Percentiles rank a stretch among this genome's conserved stretches.
phyloP scores from a whole-genome alignment of 495 filamentous ascomycete genomes.

The Xylaria sp. region DNA sequence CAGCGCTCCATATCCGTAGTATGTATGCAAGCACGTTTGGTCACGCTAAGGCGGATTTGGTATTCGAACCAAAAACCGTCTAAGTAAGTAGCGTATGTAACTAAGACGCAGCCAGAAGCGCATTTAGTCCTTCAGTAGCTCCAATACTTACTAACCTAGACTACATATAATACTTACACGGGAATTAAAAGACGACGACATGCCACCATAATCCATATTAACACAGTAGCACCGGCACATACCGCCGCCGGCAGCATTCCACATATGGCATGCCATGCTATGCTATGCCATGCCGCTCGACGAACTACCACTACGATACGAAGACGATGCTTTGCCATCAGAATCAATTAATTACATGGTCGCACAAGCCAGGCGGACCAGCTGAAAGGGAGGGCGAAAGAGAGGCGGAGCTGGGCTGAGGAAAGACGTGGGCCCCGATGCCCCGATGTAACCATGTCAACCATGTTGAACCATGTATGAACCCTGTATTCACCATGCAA shows the following conservation, averaged over 20 bases:
- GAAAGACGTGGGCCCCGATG: constrained; percentile 12
- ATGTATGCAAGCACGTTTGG: constrained; percentile 26
- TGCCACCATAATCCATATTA: constrained; percentile 11
- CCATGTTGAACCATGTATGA: no score
- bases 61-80: constrained; percentile 5
- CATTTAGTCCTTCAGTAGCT: neutral
- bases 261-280: no score
- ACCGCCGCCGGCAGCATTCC: constrained; percentile 7
- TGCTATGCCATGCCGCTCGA: neutral
- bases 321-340: neutral
- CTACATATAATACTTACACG: no score
- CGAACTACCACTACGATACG: constrained; percentile 13
- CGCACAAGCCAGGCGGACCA: constrained; percentile 10
- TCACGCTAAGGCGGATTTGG: constrained; percentile 20
- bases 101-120: neutral
- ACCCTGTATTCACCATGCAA: no score
- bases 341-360: neutral
- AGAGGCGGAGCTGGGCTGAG: constrained; percentile 26
- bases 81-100: no score
- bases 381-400: constrained; percentile 23
- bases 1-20: constrained; percentile 9
- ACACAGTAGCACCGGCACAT: constrained; percentile 21
- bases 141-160: no score
- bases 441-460: no score
- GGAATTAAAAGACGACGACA: constrained; percentile 13